Evolutionary conservation across 176 grass and related monocot species (phyloP).

Genomic region (Cenchrus purpureus): DNA sequence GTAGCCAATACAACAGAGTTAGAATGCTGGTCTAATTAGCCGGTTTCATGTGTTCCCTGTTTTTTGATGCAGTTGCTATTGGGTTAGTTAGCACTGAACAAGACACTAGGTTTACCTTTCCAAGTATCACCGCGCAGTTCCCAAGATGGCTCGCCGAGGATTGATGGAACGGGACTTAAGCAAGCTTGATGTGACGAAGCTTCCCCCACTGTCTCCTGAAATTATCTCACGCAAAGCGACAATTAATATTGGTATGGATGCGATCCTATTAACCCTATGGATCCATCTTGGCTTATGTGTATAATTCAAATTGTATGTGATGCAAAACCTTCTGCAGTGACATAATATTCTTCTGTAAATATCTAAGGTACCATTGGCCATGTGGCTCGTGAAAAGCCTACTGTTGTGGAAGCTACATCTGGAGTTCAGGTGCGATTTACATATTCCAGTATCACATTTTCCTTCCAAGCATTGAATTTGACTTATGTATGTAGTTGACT

Average conservation of each 20-base stretch:
- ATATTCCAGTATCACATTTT: background rate
- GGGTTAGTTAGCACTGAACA: too few species aligned
- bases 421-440: conserved; percentile 73
- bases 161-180: conserved; percentile 91
- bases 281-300: background rate
- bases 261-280: background rate
- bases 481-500: too few species aligned
- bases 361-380: conserved; percentile 86
- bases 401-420: conserved; percentile 91
- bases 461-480: background rate
- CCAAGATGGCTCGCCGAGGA: conserved; percentile 69
- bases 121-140: too few species aligned
- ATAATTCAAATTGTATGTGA: background rate
- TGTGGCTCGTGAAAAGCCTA: conserved; percentile 89
- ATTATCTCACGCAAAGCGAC: conserved; percentile 31
- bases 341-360: conserved; percentile 24
- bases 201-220: conserved; percentile 77
- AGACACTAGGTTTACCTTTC: too few species aligned
- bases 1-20: too few species aligned
- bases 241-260: too few species aligned
- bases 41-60: too few species aligned
- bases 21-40: too few species aligned
- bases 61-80: too few species aligned
- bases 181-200: conserved; percentile 80
- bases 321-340: background rate